Conservation (phyloP, 2,329 filamentous ascomycete genomes). For the Trichoderma hamatum region DNA sequence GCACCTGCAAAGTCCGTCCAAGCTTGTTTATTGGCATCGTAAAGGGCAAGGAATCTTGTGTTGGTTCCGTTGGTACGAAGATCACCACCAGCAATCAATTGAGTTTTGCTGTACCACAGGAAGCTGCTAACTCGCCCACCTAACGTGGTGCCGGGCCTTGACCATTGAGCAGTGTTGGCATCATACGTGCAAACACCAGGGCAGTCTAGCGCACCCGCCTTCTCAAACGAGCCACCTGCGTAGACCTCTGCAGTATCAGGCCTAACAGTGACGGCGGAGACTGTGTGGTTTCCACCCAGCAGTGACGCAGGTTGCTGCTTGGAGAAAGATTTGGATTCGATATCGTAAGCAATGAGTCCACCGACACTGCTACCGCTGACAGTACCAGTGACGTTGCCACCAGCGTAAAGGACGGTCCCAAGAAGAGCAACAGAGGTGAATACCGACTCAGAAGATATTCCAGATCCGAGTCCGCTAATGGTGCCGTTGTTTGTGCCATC, state of each 20-base stretch:
- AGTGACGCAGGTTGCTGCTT: constrained; percentile 72
- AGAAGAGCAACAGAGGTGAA: constrained; percentile 72
- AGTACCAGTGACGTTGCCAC: constrained; percentile 75
- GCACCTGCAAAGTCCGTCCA: constrained; percentile 70
- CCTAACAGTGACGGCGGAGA: constrained; percentile 75
- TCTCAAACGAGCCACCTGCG: constrained; percentile 82
- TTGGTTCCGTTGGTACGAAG: constrained; percentile 67
- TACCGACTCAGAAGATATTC: constrained; percentile 70
- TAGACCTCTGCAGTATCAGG: constrained; percentile 75
- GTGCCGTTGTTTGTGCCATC: constrained; percentile 69
- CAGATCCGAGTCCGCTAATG: constrained; percentile 69
- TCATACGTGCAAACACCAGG: constrained; percentile 81
- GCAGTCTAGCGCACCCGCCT: constrained; percentile 81
- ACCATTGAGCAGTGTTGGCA: constrained; percentile 73
- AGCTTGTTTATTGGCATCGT: constrained; percentile 65
- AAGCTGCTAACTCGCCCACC: constrained; percentile 71
- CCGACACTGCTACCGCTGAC: constrained; percentile 64
- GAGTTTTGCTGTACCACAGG: constrained; percentile 73
- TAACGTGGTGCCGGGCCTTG: constrained; percentile 72
- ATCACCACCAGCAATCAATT: constrained; percentile 77
- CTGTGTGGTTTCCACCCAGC: constrained; percentile 68
- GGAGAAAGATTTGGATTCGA: constrained; percentile 64
- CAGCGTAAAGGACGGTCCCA: constrained; percentile 74
- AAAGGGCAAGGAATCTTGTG: constrained; percentile 69
- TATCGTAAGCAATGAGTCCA: constrained; percentile 80